Evolutionary conservation across 495 filamentous ascomycete species (phyloP).

Genomic region (Hypoxylon subgilvum): DNA sequence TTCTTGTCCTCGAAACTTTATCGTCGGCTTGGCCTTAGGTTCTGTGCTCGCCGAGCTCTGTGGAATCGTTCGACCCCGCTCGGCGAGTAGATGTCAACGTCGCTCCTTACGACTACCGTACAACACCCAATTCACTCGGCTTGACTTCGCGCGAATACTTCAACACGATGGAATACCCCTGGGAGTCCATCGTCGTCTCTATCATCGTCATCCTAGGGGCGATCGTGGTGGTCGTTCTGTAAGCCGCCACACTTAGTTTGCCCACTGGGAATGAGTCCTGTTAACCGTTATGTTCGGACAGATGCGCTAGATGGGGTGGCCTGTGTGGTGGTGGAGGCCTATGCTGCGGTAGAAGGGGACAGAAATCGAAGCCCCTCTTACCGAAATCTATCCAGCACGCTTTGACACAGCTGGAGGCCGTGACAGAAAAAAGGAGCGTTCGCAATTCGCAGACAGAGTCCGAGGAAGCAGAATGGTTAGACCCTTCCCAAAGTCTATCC

Average conservation of each 20-base stretch:
- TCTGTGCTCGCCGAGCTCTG: conserved; percentile 21
- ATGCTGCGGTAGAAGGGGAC: neutral
- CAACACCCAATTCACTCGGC: neutral
- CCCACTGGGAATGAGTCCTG: neutral
- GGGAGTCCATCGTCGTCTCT: conserved; percentile 10
- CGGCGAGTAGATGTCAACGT: conserved; percentile 9
- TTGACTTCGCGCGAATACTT: neutral
- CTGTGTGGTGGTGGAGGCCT: neutral
- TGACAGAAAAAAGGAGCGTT: conserved; percentile 13
- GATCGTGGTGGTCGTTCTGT: conserved; percentile 9
- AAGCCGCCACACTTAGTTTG: neutral
- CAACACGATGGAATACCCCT: conserved; percentile 12
- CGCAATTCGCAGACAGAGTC: conserved; percentile 20
- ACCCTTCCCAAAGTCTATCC: neutral
- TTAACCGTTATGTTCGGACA: conserved; percentile 5
- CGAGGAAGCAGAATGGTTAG: conserved; percentile 27
- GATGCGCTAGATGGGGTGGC: conserved; percentile 12
- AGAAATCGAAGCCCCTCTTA: conserved; percentile 3
- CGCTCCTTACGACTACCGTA: conserved; percentile 1
- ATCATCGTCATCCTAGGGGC: conserved; percentile 1
- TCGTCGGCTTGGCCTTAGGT: conserved; percentile 12
- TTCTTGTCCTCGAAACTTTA: conserved; percentile 8
- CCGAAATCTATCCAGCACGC: conserved; percentile 25
- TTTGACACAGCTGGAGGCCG: conserved; percentile 17
- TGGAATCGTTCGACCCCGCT: conserved; percentile 22